Conservation (phyloP, 768 basidiomycete genomes). For the Lactarius tabidus region DNA sequence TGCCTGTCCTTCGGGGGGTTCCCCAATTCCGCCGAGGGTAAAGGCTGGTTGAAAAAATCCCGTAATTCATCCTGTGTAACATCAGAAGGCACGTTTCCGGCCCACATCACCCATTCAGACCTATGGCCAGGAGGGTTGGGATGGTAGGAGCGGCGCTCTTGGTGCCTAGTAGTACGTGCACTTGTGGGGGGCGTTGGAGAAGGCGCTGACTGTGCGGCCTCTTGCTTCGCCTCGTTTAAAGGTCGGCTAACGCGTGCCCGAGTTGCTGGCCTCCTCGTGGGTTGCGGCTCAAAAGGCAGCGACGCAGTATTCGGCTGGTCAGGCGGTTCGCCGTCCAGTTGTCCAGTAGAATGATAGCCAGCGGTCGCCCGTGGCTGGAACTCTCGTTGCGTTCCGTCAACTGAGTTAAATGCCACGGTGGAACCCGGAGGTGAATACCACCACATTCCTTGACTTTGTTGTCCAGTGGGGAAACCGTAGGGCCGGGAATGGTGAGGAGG, state of each 20-base stretch:
- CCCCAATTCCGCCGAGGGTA: too few species aligned
- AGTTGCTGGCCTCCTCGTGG: neutral
- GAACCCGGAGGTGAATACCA: constrained; percentile 43
- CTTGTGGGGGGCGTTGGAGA: neutral
- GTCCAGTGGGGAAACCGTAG: constrained; percentile 30
- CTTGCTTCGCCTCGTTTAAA: neutral
- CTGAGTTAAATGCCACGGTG: constrained; percentile 20
- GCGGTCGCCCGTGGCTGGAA: constrained; percentile 36
- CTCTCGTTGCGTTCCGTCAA: constrained; percentile 30
- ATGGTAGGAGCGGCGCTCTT: constrained; percentile 54
- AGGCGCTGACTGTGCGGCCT: neutral
- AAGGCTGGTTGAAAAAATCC: constrained; percentile 64
- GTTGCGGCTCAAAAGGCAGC: neutral
- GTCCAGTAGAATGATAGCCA: constrained; percentile 29
- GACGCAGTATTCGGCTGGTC: neutral
- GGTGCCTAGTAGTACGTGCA: neutral
- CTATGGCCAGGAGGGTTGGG: constrained; percentile 69
- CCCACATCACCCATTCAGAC: constrained; percentile 96
- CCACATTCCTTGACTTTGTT: constrained; percentile 49
- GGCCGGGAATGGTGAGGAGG: constrained; percentile 35
- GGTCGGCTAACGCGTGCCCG: neutral
- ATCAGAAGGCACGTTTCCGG: constrained; percentile 85
- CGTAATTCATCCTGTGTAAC: constrained; percentile 81
- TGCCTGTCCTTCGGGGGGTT: constrained; percentile 16
- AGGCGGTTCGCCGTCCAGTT: constrained; percentile 1